Evolutionary conservation across 1,139 yeast genomes (phyloP), one percentile per base, ranked within the genome.

Genomic region (Trichomonascaceae sp.): DNA sequence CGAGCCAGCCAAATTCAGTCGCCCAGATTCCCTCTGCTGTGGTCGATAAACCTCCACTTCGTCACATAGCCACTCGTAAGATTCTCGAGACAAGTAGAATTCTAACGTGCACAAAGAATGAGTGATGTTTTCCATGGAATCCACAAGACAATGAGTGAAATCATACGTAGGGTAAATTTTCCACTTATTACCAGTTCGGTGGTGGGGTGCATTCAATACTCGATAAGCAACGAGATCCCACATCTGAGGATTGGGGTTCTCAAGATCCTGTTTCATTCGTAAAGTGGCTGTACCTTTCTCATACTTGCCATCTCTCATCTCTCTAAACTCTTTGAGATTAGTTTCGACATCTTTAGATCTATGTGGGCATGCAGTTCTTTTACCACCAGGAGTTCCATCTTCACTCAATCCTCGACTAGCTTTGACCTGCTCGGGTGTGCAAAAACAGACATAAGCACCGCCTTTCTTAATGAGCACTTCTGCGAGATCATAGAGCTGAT

Each of bases 221-320:
- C 99, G 83, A 74, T 95, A 95, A n/a, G 99, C 99, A 57, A 93
- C 95, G 63, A 93, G 80, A 72, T 95, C 99, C 99, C 99, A 95
- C 99, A 95, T 95, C 74, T 93, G 99, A 19, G 99, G 99, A 62
- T 89, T 87, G 61, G 96, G 96, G 43, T 95, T 87, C n/a, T 72
- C 70, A 60, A 93, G 75, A 69, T 93, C 96, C 77, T 89, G 97
- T 71, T 93, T 93, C 99, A 95, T 93, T 74, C 99, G 84, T 67
- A 95, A 78, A 4, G 91, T 89, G 36, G 96, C 98, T 69, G 88
- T 89, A 60, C 98, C 98, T 46, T 90, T 90, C 61, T 80, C 78
- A 73, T 87, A 95, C 61, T 78, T 76, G 47, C 99, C 99, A 65
- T 87, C 89, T 66, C 85, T 83, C 99, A 95, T 95, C 57, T 79